These are phyloP conservation scores for Cyclostephanos invisitatus DNA, from an alignment of 108 stramenopile species.

Conservation along the genomic window DNA sequence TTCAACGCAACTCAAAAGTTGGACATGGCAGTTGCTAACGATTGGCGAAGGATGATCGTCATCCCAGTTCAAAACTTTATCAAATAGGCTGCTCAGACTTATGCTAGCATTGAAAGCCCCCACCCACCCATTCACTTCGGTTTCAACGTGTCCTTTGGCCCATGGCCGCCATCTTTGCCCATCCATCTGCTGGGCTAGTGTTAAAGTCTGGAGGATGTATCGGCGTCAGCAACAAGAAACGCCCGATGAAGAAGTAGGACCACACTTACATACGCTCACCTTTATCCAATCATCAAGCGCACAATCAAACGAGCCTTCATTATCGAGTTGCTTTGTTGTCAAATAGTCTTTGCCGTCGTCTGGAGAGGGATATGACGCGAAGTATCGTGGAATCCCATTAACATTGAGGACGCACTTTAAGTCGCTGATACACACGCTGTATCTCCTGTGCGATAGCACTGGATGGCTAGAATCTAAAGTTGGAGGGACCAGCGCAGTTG, in stretches of 20 bases:
- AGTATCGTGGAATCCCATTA: slow-evolving; percentile 84
- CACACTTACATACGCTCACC: slow-evolving; percentile 17
- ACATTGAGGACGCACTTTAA: slow-evolving; percentile 94
- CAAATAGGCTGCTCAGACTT: slow-evolving; percentile 76
- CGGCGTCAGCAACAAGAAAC: slow-evolving; percentile 30
- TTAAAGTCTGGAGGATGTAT: slow-evolving; percentile 68
- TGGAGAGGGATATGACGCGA: slow-evolving; percentile 46
- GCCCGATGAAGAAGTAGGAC: background rate
- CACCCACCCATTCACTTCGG: slow-evolving; percentile 88
- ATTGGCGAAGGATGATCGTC: slow-evolving; percentile 67
- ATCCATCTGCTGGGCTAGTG: slow-evolving; percentile 82
- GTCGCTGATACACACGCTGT: slow-evolving; percentile 89
- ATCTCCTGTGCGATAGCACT: slow-evolving; percentile 82
- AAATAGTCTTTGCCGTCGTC: background rate
- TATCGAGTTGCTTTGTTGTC: background rate
- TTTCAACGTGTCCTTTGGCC: slow-evolving; percentile 77
- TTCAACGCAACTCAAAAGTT: slow-evolving; percentile 63
- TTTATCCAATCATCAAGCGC: slow-evolving; percentile 41
- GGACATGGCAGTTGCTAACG: slow-evolving; percentile 36
- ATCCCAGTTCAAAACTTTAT: slow-evolving; percentile 79
- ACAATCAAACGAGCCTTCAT: slow-evolving; percentile 8
- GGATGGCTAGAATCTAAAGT: slow-evolving; percentile 71
- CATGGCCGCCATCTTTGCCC: slow-evolving; percentile 73
- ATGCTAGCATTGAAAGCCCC: slow-evolving; percentile 92
- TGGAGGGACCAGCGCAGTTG: slow-evolving; percentile 20